phyloP scores from a whole-genome alignment of 257 asterid species.

The Rubia yunnanensis region DNA sequence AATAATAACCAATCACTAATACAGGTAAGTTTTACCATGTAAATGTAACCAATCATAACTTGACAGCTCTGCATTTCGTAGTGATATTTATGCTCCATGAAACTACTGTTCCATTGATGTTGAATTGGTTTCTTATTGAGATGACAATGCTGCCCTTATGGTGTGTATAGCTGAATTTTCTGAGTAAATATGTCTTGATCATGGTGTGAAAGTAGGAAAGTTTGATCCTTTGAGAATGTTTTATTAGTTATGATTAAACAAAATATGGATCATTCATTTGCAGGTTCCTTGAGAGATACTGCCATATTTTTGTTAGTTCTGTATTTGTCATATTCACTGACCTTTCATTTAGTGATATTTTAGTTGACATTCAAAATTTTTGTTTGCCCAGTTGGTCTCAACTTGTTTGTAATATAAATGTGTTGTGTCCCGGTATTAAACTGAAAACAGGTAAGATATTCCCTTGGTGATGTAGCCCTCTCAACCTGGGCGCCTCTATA shows the following conservation, averaged over 20 bases:
- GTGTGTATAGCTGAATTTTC: background rate
- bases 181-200: background rate
- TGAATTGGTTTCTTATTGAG: background rate
- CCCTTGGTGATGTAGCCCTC: too few species aligned
- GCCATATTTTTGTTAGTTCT: background rate
- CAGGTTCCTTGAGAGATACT: background rate
- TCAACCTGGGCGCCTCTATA: too few species aligned
- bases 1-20: constrained; percentile 25
- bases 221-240: constrained; percentile 1
- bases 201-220: background rate
- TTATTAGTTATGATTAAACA: background rate
- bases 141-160: constrained; percentile 6
- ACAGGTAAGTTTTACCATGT: constrained; percentile 36
- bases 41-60: background rate
- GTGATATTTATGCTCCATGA: constrained; percentile 13
- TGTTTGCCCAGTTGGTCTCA: background rate
- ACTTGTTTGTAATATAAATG: background rate
- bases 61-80: background rate
- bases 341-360: background rate
- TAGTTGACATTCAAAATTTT: background rate
- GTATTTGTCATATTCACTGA: background rate
- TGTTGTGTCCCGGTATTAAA: background rate
- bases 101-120: constrained; percentile 1
- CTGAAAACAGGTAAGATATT: background rate
- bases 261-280: background rate